Evolutionary conservation across 1,284 basidiomycete genomes (phyloP).

Genomic region (Sanghuangporus weigelae): DNA sequence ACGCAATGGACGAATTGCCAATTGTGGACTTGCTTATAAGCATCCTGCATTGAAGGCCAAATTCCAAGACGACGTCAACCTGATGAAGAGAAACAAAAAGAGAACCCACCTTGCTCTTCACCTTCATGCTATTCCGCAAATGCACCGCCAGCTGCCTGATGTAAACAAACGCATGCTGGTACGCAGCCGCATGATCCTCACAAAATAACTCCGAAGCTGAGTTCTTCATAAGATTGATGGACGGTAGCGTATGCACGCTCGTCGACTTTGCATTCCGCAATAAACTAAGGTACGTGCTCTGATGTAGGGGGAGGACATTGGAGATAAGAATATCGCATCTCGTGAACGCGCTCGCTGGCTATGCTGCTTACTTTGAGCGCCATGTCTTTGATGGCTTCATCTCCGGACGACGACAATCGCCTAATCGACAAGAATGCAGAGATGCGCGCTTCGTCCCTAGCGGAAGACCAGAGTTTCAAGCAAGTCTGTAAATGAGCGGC

Average conservation of each 20-base stretch:
- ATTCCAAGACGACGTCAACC: conserved; percentile 11
- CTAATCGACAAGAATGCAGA: conserved; percentile 86
- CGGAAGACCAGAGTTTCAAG: conserved; percentile 78
- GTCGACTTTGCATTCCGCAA: conserved; percentile 83
- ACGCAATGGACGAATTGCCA: conserved; percentile 97
- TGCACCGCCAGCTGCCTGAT: conserved; percentile 96
- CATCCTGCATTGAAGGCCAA: conserved; percentile 67
- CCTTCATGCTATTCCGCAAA: conserved; percentile 87
- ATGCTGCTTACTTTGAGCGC: conserved; percentile 68
- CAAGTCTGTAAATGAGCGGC: conserved; percentile 51
- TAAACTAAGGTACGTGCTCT: conserved; percentile 84
- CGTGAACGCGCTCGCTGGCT: neutral
- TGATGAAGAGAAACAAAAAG: neutral
- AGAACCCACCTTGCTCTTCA: conserved; percentile 66
- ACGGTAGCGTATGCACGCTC: conserved; percentile 83
- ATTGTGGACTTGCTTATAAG: conserved; percentile 92
- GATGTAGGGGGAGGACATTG: conserved; percentile 5
- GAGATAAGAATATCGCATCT: neutral
- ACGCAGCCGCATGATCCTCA: conserved; percentile 68
- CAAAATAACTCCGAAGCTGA: conserved; percentile 91
- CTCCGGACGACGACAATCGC: conserved; percentile 73
- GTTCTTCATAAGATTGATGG: conserved; percentile 98
- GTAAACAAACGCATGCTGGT: conserved; percentile 96
- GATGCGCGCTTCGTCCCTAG: conserved; percentile 80
- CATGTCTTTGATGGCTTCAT: conserved; percentile 80